These are phyloP conservation scores for Pistacia vera DNA, from an alignment of 345 rosid species.

Conservation along the genomic window DNA sequence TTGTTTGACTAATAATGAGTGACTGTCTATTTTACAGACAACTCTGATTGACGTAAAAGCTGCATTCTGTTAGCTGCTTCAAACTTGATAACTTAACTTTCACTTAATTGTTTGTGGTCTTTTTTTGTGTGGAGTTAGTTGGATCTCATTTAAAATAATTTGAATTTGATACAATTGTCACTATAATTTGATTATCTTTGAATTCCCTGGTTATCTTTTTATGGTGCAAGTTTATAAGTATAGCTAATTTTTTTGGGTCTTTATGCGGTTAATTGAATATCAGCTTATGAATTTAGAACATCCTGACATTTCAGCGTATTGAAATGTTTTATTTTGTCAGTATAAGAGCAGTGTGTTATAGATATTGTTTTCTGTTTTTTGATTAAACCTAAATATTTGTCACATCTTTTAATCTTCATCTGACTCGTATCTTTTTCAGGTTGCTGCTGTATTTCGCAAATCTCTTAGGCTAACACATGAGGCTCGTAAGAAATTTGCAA, in stretches of 20 bases:
- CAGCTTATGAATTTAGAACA: neutral
- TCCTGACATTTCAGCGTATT: neutral
- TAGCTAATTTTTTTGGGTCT: neutral
- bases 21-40: neutral
- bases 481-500: constrained; percentile 74
- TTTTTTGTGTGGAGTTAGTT: neutral
- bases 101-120: neutral
- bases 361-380: neutral
- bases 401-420: constrained; percentile 14
- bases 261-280: neutral
- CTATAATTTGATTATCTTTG: neutral
- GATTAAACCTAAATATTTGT: neutral
- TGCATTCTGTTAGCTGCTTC: neutral
- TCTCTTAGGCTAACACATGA: constrained; percentile 92
- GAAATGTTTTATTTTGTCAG: neutral
- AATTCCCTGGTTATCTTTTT: neutral
- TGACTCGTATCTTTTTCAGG: constrained; percentile 40
- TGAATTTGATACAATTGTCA: neutral
- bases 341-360: neutral
- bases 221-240: neutral
- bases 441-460: constrained; percentile 97
- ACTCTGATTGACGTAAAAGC: neutral
- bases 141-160: neutral
- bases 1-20: constrained; percentile 2
- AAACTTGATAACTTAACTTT: neutral